Percentiles rank a stretch among this genome's conserved stretches.
Conservation (phyloP, 2,329 filamentous ascomycete species). For the Neonectria ditissima region DNA sequence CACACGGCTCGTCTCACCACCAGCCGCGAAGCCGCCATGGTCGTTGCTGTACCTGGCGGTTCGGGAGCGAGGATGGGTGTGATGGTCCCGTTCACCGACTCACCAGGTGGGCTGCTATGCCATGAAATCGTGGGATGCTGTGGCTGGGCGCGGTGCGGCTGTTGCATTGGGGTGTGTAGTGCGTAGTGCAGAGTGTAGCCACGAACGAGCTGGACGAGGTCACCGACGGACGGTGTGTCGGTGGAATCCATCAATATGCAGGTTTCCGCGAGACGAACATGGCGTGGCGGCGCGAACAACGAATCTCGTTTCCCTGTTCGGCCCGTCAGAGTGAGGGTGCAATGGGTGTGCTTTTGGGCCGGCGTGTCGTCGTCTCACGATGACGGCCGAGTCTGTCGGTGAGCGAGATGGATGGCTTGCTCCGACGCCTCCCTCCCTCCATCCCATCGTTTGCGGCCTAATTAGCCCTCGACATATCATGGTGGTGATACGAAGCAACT, state of each 20-base stretch:
- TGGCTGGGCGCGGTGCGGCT: constrained; percentile 7
- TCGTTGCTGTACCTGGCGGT: constrained; percentile 7
- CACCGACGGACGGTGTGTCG: constrained; percentile 2
- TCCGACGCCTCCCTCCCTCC: not conserved
- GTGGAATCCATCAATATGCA: constrained; percentile 8
- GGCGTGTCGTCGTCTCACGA: constrained; percentile 4
- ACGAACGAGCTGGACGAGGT: constrained; percentile 5
- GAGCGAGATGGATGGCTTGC: not conserved
- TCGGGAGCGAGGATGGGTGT: constrained; percentile 5
- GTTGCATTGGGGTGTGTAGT: not conserved
- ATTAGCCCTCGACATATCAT: not conserved
- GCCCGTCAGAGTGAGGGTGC: not conserved
- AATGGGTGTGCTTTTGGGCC: constrained; percentile 4
- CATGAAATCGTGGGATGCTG: constrained; percentile 1
- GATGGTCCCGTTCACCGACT: not conserved
- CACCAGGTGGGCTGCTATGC: not conserved
- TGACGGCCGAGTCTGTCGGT: constrained; percentile 5
- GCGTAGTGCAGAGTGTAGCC: not conserved
- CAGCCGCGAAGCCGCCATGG: constrained; percentile 2
- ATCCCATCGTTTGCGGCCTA: not conserved
- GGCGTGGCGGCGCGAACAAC: not conserved
- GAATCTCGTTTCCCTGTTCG: constrained; percentile 4
- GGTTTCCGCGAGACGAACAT: constrained; percentile 1
- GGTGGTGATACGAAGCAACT: not conserved
- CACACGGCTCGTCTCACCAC: constrained; percentile 18